Percentiles rank a stretch among this genome's conserved stretches.
Conservation (phyloP, 495 filamentous ascomycete genomes). For the Haplographium delicatum region DNA sequence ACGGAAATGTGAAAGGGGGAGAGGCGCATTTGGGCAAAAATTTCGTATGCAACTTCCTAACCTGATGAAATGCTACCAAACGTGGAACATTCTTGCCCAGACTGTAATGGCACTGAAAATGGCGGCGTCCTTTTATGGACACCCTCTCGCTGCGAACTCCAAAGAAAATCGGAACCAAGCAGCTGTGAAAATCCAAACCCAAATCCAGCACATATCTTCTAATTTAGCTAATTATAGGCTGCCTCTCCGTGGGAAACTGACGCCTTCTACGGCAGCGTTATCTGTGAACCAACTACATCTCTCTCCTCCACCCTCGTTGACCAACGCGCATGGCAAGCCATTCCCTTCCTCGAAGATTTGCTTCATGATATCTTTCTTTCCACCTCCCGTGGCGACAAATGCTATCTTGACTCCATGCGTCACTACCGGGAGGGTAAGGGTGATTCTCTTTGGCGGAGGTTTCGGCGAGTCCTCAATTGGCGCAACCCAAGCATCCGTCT, state of each 20-base stretch:
- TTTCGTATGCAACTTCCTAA: too few species aligned
- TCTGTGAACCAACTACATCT: constrained; percentile 96
- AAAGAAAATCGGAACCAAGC: constrained; percentile 8
- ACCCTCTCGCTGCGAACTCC: constrained; percentile 20
- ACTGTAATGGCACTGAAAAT: constrained; percentile 3
- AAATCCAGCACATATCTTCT: constrained; percentile 3
- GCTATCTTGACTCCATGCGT: constrained; percentile 77
- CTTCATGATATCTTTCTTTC: constrained; percentile 88
- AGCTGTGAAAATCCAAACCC: background rate
- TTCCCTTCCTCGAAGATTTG: constrained; percentile 81
- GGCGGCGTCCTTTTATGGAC: constrained; percentile 15
- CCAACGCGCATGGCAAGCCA: constrained; percentile 74
- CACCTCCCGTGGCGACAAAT: constrained; percentile 83
- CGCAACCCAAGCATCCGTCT: constrained; percentile 87
- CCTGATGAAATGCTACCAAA: constrained; percentile 5
- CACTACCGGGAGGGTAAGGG: constrained; percentile 83
- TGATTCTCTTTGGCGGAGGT: constrained; percentile 86
- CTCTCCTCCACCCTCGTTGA: constrained; percentile 77
- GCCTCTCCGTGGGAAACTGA: constrained; percentile 65
- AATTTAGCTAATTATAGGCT: constrained; percentile 20
- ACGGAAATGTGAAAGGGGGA: too few species aligned
- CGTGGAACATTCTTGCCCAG: background rate
- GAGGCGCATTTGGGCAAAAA: too few species aligned
- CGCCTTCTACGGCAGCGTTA: constrained; percentile 71
- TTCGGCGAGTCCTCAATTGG: constrained; percentile 90